Percentiles rank a stretch among this genome's conserved stretches.
These are phyloP conservation scores for Dissophora ornata DNA, from an alignment of 192 early-diverging fungal species.

Conservation along the genomic window DNA sequence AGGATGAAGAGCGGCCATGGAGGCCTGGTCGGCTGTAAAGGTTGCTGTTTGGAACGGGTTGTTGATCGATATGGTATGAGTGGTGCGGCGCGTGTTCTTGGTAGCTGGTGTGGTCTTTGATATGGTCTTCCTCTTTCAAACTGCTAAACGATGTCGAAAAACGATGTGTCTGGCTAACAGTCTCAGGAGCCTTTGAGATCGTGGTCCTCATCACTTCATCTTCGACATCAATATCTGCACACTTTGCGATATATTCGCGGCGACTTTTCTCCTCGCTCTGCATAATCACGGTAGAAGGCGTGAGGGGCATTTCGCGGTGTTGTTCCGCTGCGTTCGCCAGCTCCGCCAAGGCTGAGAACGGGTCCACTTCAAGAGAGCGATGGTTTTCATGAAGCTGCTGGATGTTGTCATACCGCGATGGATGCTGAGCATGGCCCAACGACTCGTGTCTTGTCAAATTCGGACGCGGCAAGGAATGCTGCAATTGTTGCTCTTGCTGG, in stretches of 20 bases:
- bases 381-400: slow-evolving; percentile 28
- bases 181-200: slow-evolving; percentile 10
- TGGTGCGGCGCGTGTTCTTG: background rate
- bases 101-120: too few species aligned
- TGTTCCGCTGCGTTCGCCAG: slow-evolving; percentile 42
- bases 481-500: slow-evolving; percentile 39
- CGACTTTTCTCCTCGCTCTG: slow-evolving; percentile 17
- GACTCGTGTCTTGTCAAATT: slow-evolving; percentile 34
- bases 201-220: slow-evolving; percentile 15
- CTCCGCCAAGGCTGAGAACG: slow-evolving; percentile 43
- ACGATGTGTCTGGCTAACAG: slow-evolving; percentile 10
- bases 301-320: slow-evolving; percentile 25
- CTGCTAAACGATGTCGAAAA: slow-evolving; percentile 32
- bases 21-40: background rate
- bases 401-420: background rate
- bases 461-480: slow-evolving; percentile 42
- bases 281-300: slow-evolving; percentile 9
- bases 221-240: slow-evolving; percentile 6
- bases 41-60: background rate
- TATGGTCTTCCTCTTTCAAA: slow-evolving; percentile 41
- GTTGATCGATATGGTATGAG: slow-evolving; percentile 21
- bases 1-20: background rate
- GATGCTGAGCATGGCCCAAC: slow-evolving; percentile 17
- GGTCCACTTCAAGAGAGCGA: slow-evolving; percentile 25
- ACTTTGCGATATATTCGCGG: too few species aligned